Conservation (phyloP, 805 yeast genomes). For the Kuraishia ogatae region DNA sequence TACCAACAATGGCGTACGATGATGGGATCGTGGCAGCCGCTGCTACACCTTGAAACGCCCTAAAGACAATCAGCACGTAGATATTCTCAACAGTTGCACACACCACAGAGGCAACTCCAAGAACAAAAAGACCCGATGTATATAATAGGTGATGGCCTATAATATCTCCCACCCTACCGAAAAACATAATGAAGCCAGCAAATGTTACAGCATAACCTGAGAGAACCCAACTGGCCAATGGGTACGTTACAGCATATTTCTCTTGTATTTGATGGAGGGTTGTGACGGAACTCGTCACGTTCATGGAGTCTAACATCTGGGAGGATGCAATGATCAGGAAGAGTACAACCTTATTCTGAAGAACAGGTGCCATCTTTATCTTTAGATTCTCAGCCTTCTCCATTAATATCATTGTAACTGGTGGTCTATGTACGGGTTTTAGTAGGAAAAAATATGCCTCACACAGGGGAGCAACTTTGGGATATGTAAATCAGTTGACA, state of each 20-base stretch:
- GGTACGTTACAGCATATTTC: background rate
- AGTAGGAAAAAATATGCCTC: too few relatives aligned
- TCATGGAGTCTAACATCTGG: conserved; percentile 1
- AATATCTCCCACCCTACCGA: conserved; percentile 27
- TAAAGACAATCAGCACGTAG: conserved; percentile 23
- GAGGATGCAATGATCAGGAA: background rate
- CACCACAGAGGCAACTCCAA: conserved; percentile 20
- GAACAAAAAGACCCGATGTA: conserved; percentile 13
- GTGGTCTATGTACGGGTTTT: too few relatives aligned
- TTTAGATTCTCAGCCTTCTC: too few relatives aligned
- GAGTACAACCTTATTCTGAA: background rate
- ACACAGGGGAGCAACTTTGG: too few relatives aligned
- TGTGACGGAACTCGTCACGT: conserved; percentile 8
- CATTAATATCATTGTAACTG: background rate
- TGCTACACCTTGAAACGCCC: too few relatives aligned
- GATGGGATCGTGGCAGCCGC: conserved; percentile 27
- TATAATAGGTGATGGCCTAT: conserved; percentile 22
- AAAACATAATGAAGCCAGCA: conserved; percentile 27
- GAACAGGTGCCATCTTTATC: background rate
- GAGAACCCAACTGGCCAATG: conserved; percentile 20
- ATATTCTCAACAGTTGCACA: conserved; percentile 27
- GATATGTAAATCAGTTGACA: too few relatives aligned
- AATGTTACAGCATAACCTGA: conserved; percentile 28
- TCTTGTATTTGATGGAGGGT: conserved; percentile 2
- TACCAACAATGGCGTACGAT: conserved; percentile 23